Base-by-base conservation (phyloP, 2,329 filamentous ascomycete species). In the Periconia sp. region DNA sequence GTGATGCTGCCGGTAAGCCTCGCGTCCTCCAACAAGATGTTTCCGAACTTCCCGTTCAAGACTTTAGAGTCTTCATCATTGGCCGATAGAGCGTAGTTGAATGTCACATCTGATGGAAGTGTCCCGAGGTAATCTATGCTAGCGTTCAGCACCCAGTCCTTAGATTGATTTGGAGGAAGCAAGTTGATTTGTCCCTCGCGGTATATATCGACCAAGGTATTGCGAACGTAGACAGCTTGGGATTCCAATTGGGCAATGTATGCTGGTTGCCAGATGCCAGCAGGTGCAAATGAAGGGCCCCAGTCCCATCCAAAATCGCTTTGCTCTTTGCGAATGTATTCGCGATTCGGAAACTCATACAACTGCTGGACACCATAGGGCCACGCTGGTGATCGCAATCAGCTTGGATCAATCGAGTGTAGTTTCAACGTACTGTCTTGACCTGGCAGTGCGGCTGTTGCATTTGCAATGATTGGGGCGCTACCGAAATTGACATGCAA, bases 291-390 rank as follows among this genome's bases (percentile, higher is more conserved):
- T 0, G 78, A 79, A 8, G 80, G 80, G 8, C 80, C 80, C 81
- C 81, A 83, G 30, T 60, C 50, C 83, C 82, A 86, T 2, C 83
- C 83, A 59, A 85, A 85, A 58, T 85, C 81, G 6, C 73, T 80
- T 58, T 85, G 79, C 56, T 84, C 77, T 56, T 85, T 84, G 21
- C 82, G 74, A 24, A 84, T 78, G 48, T 79, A 83, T 59, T 77
- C 74, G 5, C 78, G 72, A 43, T 82, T 78, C 0, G 70, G 60
- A 35, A 80, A 81, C 48, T 83, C 79, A 43, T 74, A 81, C 0
- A 72, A 34, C 12, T 70, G 63, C 50, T 82, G 71, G 3, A 82
- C 72, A 7, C 66, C 69, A 41, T 51, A 55, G 2, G 80, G 79
- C 78, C 79, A 83, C 28, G 70, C 74, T 72, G 26, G 8, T 39